These are phyloP conservation scores for Claviceps purpurea DNA, from an alignment of 2,329 filamentous ascomycete genomes.

Conservation along the genomic window DNA sequence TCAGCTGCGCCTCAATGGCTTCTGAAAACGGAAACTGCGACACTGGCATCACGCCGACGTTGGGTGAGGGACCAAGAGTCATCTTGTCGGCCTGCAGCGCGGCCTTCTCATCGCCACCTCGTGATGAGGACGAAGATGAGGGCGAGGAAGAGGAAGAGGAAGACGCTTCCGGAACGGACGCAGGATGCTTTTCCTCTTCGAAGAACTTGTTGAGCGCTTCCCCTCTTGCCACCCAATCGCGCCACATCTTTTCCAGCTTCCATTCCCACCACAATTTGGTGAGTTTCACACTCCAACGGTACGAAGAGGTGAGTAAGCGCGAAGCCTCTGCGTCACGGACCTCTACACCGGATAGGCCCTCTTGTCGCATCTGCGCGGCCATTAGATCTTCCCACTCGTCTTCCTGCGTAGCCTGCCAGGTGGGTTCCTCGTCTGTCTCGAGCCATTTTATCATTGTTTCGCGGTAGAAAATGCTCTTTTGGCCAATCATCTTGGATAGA, in stretches of 20 bases:
- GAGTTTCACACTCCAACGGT: conserved; percentile 18
- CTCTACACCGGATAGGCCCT: not conserved
- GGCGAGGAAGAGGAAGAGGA: no score
- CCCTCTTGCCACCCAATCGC: conserved; percentile 28
- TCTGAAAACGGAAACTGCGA: not conserved
- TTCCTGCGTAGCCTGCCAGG: conserved; percentile 21
- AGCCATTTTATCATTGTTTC: conserved; percentile 24
- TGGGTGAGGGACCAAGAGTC: not conserved
- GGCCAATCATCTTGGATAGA: conserved; percentile 44
- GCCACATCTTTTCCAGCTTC: conserved; percentile 18
- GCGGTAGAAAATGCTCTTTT: conserved; percentile 33
- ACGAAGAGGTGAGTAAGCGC: conserved; percentile 12
- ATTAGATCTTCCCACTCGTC: conserved; percentile 37
- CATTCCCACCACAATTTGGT: conserved; percentile 18
- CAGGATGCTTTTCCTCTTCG: conserved; percentile 22
- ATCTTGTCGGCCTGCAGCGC: not conserved
- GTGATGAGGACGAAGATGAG: no score
- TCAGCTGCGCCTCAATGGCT: conserved; percentile 1
- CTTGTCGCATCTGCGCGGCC: conserved; percentile 10
- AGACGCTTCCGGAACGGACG: not conserved
- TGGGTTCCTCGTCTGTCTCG: conserved; percentile 24
- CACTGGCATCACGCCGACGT: conserved; percentile 3
- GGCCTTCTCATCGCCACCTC: not conserved
- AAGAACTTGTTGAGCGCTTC: conserved; percentile 27
- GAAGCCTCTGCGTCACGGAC: not conserved